Evolutionary conservation across 2,329 filamentous ascomycete species (phyloP).

Genomic region (Dryadomyces quercivorus): DNA sequence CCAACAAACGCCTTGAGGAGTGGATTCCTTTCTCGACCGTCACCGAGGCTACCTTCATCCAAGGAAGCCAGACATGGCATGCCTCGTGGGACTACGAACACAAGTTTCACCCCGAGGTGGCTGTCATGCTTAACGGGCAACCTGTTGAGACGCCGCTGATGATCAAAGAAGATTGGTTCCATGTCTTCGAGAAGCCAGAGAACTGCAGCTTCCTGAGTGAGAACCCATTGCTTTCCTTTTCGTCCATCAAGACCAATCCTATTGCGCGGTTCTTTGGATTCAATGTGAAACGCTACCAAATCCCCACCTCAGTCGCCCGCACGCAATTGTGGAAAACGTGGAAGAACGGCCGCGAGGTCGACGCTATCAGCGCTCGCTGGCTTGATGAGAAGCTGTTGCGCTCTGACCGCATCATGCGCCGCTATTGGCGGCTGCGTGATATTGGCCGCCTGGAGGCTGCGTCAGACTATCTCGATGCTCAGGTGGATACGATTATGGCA

Average conservation of each 20-base stretch:
- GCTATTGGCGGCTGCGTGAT: slow-evolving; percentile 26
- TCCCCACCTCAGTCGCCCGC: slow-evolving; percentile 30
- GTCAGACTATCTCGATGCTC: slow-evolving; percentile 26
- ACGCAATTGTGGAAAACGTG: slow-evolving; percentile 34
- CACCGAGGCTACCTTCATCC: slow-evolving; percentile 40
- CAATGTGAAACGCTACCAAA: slow-evolving; percentile 22
- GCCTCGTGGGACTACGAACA: slow-evolving; percentile 35
- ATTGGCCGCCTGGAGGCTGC: slow-evolving; percentile 24
- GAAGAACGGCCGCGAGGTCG: slow-evolving; percentile 29
- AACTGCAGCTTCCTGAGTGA: slow-evolving; percentile 32
- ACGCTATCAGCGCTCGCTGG: slow-evolving; percentile 33
- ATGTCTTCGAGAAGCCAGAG: slow-evolving; percentile 28
- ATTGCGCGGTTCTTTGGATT: slow-evolving; percentile 21
- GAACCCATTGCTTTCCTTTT: slow-evolving; percentile 37
- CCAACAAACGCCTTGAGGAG: slow-evolving; percentile 35
- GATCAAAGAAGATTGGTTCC: slow-evolving; percentile 34
- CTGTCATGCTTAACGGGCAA: slow-evolving; percentile 35
- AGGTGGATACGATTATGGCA: slow-evolving; percentile 20
- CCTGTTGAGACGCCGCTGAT: slow-evolving; percentile 39
- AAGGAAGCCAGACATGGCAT: slow-evolving; percentile 38
- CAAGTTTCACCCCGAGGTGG: slow-evolving; percentile 33
- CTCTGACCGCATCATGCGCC: slow-evolving; percentile 24
- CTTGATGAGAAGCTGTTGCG: slow-evolving; percentile 32
- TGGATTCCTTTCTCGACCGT: slow-evolving; percentile 44
- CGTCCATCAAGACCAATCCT: slow-evolving; percentile 16